Base-by-base conservation (phyloP, 129 eudicot species). In the Helichrysum umbraculigerum region DNA sequence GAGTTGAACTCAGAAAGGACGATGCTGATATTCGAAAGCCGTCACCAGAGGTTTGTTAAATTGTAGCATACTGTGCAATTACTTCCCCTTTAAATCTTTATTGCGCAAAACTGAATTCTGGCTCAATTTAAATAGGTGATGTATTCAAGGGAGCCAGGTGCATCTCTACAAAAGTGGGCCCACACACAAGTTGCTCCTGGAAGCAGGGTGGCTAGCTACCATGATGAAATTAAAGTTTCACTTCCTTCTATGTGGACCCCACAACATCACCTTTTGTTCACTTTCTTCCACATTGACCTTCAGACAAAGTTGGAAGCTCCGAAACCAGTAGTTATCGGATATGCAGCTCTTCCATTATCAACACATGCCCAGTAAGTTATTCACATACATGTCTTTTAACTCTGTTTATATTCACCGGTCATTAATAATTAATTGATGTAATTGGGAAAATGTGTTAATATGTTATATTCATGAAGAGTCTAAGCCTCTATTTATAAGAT, bases 261-360 rank as follows among this genome's bases (percentile, higher is more conserved):
- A 30, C 76, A 70, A 76, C 99, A 95, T 79, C 99, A 95, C 81
- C 97, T 95, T 73, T 79, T 95, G 72, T 95, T 95, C 81, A 95
- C 99, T 54, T 91, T 95, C 83, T 91, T 80, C 74, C 99, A 95
- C 79, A 76, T 91, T 78, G 99, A 95, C 82, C 97, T 95, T 70
- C 99, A 95, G 79, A 95, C 99, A 57, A 95, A 91, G 85, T 81
- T 95, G 34, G 99, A 95, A 83, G 96, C 97, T 79, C 97, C 99
- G 30, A 95, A 91, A 69, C 97, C 99, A n/a, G 99, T 95, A 86
- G 87, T 91, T 20, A 86, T 95, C 58, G 99, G 99, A 84, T 91
- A 95, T 79, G 91, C 99, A 12, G 64, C 92, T 41, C 96, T 95
- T 71, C 94, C 99, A 41, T 83, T 95, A 73, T 95, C 99, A 47